Conservation (phyloP, 169 alveolate species). For the Ichthyophthirius multifiliis region DNA sequence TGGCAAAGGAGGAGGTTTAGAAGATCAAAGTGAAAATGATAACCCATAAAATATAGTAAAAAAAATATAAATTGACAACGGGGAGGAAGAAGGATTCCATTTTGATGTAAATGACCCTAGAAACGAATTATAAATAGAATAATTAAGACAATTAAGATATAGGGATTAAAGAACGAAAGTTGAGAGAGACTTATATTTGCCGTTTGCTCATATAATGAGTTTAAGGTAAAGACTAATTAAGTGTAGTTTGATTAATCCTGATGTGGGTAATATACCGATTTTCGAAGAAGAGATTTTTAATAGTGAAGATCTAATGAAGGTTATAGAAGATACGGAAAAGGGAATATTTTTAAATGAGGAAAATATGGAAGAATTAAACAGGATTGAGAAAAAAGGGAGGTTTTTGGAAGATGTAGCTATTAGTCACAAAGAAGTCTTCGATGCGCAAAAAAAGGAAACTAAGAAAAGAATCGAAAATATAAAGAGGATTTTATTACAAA, state of each 20-base stretch:
- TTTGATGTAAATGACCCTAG: conserved; percentile 27
- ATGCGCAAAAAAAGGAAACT: not conserved
- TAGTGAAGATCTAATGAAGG: not conserved
- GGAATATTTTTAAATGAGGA: not conserved
- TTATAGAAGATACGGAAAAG: not conserved
- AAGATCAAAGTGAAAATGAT: not conserved
- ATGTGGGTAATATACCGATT: not conserved
- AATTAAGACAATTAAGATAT: not conserved
- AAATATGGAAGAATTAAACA: not conserved
- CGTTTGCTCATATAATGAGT: not conserved
- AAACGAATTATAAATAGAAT: not conserved
- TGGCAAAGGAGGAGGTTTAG: not conserved
- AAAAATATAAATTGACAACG: not conserved
- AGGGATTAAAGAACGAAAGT: not conserved
- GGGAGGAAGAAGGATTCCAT: conserved; percentile 4
- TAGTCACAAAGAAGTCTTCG: not conserved
- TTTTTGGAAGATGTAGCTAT: conserved; percentile 2
- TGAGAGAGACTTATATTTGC: not conserved
- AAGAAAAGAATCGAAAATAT: not conserved
- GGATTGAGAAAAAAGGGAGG: not conserved
- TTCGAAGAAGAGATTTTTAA: not conserved
- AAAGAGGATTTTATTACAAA: not conserved
- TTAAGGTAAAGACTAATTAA: conserved; percentile 1
- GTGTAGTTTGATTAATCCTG: not conserved
- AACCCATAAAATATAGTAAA: not conserved